A percentile compares a stretch with the other conserved stretches of the same genome.
phyloP scores from a whole-genome alignment of 176 grass and related monocot species.

The Tillandsia fasciculata region DNA sequence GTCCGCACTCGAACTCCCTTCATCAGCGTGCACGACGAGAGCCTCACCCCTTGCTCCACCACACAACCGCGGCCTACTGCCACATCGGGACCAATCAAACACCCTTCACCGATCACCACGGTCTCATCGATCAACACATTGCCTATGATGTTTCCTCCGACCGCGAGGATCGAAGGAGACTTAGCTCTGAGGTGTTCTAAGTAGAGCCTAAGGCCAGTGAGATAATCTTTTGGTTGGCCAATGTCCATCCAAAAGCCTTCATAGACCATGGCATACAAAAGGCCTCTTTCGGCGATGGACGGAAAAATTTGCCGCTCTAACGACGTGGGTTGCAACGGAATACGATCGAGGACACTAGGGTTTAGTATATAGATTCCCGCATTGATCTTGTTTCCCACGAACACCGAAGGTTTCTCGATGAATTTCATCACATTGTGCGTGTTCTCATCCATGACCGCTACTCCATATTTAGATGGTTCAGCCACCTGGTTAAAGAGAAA shows the following conservation, averaged over 20 bases:
- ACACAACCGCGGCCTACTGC: constrained; percentile 6
- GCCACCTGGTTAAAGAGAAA: constrained; percentile 1
- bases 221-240: constrained; percentile 16
- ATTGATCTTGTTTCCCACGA: constrained; percentile 19
- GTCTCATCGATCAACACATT: constrained; percentile 1
- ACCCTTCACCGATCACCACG: constrained; percentile 4
- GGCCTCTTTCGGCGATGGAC: background rate
- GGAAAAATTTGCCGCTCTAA: constrained; percentile 13
- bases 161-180: background rate
- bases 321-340: background rate
- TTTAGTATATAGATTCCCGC: constrained; percentile 11
- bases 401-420: constrained; percentile 12
- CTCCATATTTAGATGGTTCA: constrained; percentile 20
- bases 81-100: constrained; percentile 13
- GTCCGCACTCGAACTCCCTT: constrained; percentile 3
- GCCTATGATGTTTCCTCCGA: background rate
- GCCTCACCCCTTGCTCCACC: constrained; percentile 4
- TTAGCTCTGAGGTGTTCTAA: background rate
- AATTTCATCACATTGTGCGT: constrained; percentile 1
- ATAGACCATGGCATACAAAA: constrained; percentile 10
- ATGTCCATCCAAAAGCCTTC: constrained; percentile 17
- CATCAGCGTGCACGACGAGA: constrained; percentile 12
- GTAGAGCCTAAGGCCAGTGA: constrained; percentile 4
- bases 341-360: background rate
- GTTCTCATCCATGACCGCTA: constrained; percentile 6